Conservation (phyloP, 352 stramenopile species). For the Stramenopiles sp. region DNA sequence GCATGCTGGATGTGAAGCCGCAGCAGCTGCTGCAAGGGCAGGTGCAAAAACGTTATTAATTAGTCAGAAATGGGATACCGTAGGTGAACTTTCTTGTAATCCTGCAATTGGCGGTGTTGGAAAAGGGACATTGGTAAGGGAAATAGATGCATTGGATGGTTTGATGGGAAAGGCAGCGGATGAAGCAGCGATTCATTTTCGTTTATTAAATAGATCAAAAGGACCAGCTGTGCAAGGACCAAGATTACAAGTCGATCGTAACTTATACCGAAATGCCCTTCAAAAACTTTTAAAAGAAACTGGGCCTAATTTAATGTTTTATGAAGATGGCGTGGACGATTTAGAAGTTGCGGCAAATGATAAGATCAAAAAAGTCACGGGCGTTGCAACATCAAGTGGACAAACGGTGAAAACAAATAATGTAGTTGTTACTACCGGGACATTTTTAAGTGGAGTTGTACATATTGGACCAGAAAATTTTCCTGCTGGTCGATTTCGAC, state of each 20-base stretch:
- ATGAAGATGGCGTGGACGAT: slow-evolving; percentile 84
- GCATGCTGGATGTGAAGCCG: slow-evolving; percentile 70
- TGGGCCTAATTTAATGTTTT: slow-evolving; percentile 61
- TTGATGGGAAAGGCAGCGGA: slow-evolving; percentile 88
- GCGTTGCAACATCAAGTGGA: slow-evolving; percentile 33
- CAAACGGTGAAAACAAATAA: slow-evolving; percentile 13
- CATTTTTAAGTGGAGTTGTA: slow-evolving; percentile 85
- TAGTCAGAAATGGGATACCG: slow-evolving; percentile 77
- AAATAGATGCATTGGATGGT: slow-evolving; percentile 92
- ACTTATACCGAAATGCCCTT: slow-evolving; percentile 55
- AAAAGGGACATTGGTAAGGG: slow-evolving; percentile 90
- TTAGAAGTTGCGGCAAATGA: slow-evolving; percentile 39
- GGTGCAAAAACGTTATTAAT: slow-evolving; percentile 80
- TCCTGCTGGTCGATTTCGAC: slow-evolving; percentile 71
- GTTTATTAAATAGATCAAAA: slow-evolving; percentile 76
- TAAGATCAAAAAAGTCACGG: slow-evolving; percentile 13
- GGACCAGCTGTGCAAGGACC: slow-evolving; percentile 59
- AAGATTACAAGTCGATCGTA: slow-evolving; percentile 84
- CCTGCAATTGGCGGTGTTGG: slow-evolving; percentile 91
- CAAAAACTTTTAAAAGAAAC: slow-evolving; percentile 22
- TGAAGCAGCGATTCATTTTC: slow-evolving; percentile 83
- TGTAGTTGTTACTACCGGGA: slow-evolving; percentile 87
- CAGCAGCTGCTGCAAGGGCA: slow-evolving; percentile 52
- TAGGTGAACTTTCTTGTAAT: slow-evolving; percentile 96
- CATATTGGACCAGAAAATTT: slow-evolving; percentile 78